Evolutionary conservation across 768 basidiomycete species (phyloP), one percentile per base, ranked within the genome.

Genomic region (Russula griseocarnosa): DNA sequence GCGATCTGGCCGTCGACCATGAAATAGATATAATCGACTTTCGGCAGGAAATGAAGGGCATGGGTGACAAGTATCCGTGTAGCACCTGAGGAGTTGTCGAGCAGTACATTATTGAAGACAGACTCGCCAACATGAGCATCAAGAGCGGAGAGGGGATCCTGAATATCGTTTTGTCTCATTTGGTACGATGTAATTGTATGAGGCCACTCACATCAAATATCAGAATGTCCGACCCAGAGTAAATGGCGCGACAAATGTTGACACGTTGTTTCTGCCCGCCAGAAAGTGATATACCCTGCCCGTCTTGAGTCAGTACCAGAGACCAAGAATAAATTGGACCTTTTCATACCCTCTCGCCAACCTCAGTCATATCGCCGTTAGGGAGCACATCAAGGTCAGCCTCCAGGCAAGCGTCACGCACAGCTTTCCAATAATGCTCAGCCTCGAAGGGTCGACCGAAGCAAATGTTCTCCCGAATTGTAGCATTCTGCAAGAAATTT

Each of bases 51-150:
- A 74, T 96, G 93, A 10, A 96, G 79, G 1, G 91, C 92, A 70
- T 96, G 93, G 0, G 94, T 98, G 52, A 96, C 93, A 57, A 98
- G 84, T 52, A 98, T 79, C 32, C 92, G 83, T 9, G 94, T 96
- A 73, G 92, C 92, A 50, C 80, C 82, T 5, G 77, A 71, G 16
- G 83, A 76, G 18, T 79, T 81, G 60, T 84, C 83, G 61, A 85
- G 79, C 54, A 96, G 81, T 13, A 93, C 89, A 62, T 94, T 87
- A 70, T 90, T 83, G 77, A 96, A 94, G 16, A 95, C 86, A 3
- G 84, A 81, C 73, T 90, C 90, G 46, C 93, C 94, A 55, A 96
- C 92, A 71, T 94, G 92, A 6, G 93, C 92, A 72, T 98, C 94
- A 13, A 98, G 81, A 26, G 93, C 93, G n/a, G 88, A 90, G 11